A percentile compares a stretch with the other conserved stretches of the same genome.
Conservation (phyloP, 768 basidiomycete genomes). For the Tephrocybe sp. region DNA sequence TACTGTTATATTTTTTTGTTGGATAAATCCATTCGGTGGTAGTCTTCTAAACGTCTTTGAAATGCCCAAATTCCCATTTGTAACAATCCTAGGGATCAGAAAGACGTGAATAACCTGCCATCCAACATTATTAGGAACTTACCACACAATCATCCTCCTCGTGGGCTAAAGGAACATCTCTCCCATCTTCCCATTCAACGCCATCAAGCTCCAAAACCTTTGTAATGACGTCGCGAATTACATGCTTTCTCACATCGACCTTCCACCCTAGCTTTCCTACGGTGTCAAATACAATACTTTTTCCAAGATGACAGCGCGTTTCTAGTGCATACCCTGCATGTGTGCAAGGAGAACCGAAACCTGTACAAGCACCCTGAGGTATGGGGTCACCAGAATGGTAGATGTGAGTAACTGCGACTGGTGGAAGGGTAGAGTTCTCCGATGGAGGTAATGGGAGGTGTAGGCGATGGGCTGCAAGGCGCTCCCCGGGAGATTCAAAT, state of each 20-base stretch:
- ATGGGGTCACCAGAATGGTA: constrained; percentile 95
- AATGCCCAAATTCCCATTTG: constrained; percentile 18
- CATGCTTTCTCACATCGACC: constrained; percentile 78
- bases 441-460: constrained; percentile 79
- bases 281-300: constrained; percentile 87
- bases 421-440: constrained; percentile 23
- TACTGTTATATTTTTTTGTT: no score
- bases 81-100: constrained; percentile 10
- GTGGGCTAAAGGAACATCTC: constrained; percentile 32
- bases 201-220: constrained; percentile 51
- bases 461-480: constrained; percentile 72
- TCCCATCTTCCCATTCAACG: constrained; percentile 51
- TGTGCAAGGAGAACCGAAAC: constrained; percentile 73
- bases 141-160: constrained; percentile 17
- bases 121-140: neutral
- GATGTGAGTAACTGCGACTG: constrained; percentile 65
- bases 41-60: constrained; percentile 4
- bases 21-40: no score
- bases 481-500: constrained; percentile 85
- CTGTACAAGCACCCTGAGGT: constrained; percentile 80
- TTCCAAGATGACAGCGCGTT: constrained; percentile 85
- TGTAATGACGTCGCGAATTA: constrained; percentile 68
- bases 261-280: constrained; percentile 80
- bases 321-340: constrained; percentile 88
- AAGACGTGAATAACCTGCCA: neutral